A percentile compares a stretch with the other conserved stretches of the same genome.
These are phyloP conservation scores for Papiliotrema terrestris DNA, from an alignment of 1,284 basidiomycete genomes.

Conservation along the genomic window DNA sequence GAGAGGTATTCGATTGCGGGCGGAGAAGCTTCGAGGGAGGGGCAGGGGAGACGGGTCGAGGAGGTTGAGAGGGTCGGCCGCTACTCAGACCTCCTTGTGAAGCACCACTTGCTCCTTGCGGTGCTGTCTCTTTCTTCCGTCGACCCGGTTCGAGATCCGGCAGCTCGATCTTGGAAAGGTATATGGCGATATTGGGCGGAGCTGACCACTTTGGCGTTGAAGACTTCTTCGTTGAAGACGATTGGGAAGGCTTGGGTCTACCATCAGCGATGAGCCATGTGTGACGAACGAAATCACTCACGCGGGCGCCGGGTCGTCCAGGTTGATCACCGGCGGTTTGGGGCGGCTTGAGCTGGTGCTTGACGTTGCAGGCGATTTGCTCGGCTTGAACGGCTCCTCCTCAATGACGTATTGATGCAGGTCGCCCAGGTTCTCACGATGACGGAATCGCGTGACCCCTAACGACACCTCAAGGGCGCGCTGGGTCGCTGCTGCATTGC, in stretches of 20 bases:
- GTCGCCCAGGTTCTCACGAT: conserved; percentile 38
- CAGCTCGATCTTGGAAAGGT: conserved; percentile 44
- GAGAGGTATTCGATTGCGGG: too few relatives aligned
- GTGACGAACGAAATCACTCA: not conserved
- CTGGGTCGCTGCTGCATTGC: conserved; percentile 28
- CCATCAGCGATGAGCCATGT: not conserved
- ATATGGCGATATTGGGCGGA: conserved; percentile 39
- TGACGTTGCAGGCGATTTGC: not conserved
- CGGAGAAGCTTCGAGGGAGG: not conserved
- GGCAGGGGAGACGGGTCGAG: not conserved
- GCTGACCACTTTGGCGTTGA: not conserved
- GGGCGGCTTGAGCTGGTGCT: conserved; percentile 5
- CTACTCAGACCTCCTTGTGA: too few relatives aligned
- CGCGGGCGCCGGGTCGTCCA: conserved; percentile 30
- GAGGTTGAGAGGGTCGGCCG: not conserved
- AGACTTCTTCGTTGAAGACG: not conserved
- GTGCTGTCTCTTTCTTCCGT: conserved; percentile 2
- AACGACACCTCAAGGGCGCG: conserved; percentile 41
- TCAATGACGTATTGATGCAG: conserved; percentile 47
- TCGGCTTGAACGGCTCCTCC: conserved; percentile 22
- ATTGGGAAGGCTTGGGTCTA: not conserved
- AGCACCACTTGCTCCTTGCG: not conserved
- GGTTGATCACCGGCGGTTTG: conserved; percentile 31
- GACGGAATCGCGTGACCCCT: conserved; percentile 42
- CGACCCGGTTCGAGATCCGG: conserved; percentile 41